phyloP scores from a whole-genome alignment of 148 eudicot species.

The Silene conica region DNA sequence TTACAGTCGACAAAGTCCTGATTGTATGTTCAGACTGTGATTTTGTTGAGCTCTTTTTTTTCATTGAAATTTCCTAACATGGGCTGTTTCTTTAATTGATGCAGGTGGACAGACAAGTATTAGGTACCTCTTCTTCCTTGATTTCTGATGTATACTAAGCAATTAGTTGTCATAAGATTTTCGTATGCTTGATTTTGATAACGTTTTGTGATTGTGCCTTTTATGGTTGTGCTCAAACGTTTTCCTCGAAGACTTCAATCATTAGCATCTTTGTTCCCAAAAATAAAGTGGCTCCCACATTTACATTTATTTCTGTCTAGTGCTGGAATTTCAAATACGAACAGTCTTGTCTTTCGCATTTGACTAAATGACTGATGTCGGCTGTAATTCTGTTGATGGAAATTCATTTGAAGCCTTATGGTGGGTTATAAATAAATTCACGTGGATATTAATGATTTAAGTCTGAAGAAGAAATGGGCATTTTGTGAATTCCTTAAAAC shows the following conservation, averaged over 20 bases:
- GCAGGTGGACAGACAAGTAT: slow-evolving; percentile 99
- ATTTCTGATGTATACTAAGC: slow-evolving; percentile 8
- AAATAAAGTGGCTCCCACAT: neutral
- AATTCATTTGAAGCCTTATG: neutral
- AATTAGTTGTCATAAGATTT: slow-evolving; percentile 2
- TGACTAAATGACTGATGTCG: neutral
- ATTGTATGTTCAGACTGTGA: neutral
- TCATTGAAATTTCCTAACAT: slow-evolving; percentile 11
- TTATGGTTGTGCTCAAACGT: neutral
- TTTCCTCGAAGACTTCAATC: neutral
- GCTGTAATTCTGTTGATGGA: neutral
- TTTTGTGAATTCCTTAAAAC: neutral
- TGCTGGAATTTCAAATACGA: neutral
- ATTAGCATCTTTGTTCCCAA: neutral
- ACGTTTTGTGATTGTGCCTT: neutral
- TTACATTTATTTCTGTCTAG: neutral
- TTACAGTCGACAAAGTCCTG: too few relatives aligned
- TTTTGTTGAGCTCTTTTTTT: neutral
- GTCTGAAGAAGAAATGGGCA: neutral
- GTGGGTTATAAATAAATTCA: neutral
- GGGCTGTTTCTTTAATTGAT: slow-evolving; percentile 26
- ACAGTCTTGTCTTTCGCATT: neutral
- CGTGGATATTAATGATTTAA: neutral
- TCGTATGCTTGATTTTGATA: neutral
- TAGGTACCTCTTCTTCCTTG: slow-evolving; percentile 50